Evolutionary conservation across 805 yeast genomes (phyloP).

Genomic region (Saccharomyces kudriavzevii): DNA sequence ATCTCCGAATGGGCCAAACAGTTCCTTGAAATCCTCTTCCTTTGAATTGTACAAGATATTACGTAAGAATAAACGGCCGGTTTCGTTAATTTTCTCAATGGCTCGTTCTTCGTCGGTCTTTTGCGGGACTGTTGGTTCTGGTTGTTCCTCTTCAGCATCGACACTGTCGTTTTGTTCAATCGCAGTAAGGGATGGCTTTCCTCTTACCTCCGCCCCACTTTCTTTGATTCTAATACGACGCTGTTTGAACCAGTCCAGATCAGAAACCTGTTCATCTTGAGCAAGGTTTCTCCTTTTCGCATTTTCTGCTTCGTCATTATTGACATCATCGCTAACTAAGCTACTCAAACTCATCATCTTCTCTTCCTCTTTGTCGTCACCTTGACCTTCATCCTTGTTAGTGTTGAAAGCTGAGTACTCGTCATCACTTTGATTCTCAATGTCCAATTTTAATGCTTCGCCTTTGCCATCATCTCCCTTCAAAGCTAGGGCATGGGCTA

Average conservation of each 20-base stretch:
- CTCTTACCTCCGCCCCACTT: slow-evolving; percentile 24
- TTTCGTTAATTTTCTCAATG: slow-evolving; percentile 45
- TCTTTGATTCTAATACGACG: slow-evolving; percentile 67
- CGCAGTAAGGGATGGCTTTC: slow-evolving; percentile 3
- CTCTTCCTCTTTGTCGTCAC: slow-evolving; percentile 38
- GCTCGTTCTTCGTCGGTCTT: slow-evolving; percentile 36
- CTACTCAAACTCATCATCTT: slow-evolving; percentile 40
- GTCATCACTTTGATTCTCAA: slow-evolving; percentile 38
- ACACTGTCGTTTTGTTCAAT: not conserved
- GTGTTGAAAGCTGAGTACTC: slow-evolving; percentile 35
- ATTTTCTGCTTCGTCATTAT: slow-evolving; percentile 22
- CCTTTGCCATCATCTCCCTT: slow-evolving; percentile 25
- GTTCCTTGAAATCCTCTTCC: slow-evolving; percentile 63
- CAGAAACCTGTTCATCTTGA: slow-evolving; percentile 50
- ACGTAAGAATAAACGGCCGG: slow-evolving; percentile 82
- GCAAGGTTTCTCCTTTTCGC: slow-evolving; percentile 29
- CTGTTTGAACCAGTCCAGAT: slow-evolving; percentile 79
- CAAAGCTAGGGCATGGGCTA: slow-evolving; percentile 35
- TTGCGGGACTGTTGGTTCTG: slow-evolving; percentile 28
- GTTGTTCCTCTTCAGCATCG: slow-evolving; percentile 7
- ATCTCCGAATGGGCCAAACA: slow-evolving; percentile 62
- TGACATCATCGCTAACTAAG: slow-evolving; percentile 9
- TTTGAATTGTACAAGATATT: slow-evolving; percentile 73
- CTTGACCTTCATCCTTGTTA: slow-evolving; percentile 16
- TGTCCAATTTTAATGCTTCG: slow-evolving; percentile 14